These are phyloP conservation scores for Carex kokanica DNA, from an alignment of 176 grass and related monocot species.

Conservation along the genomic window DNA sequence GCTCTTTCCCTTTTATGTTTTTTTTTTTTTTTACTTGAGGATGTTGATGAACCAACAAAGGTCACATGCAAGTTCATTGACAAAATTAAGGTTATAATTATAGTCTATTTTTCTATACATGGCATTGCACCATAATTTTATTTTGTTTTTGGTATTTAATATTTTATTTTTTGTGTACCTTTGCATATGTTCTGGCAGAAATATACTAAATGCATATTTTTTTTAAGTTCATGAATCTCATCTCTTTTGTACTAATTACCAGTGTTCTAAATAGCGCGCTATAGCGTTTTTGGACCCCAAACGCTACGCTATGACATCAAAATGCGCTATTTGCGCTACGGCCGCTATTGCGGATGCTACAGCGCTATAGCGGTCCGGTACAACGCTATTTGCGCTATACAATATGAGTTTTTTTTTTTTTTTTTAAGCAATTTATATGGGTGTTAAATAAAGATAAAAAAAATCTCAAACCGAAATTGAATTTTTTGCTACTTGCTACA, in stretches of 20 bases:
- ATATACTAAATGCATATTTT: not conserved
- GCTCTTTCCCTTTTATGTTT: not conserved
- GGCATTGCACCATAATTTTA: not conserved
- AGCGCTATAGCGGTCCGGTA: too few species aligned
- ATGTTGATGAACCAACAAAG: constrained; percentile 2
- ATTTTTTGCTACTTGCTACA: too few species aligned
- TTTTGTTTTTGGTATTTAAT: not conserved
- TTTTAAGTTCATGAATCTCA: not conserved
- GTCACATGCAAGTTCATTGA: not conserved
- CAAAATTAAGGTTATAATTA: constrained; percentile 2
- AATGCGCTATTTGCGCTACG: too few species aligned
- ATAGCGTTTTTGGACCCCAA: too few species aligned
- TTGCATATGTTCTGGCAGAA: not conserved
- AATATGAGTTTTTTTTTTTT: too few species aligned
- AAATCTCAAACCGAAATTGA: too few species aligned
- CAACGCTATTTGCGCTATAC: too few species aligned
- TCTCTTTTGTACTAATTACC: not conserved
- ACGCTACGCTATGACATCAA: too few species aligned
- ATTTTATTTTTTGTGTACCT: not conserved
- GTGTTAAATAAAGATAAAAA: too few species aligned
- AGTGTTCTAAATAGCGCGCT: too few species aligned
- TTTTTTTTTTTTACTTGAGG: not conserved
- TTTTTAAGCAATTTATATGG: too few species aligned
- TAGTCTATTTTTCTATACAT: not conserved
- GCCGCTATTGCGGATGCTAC: too few species aligned